A percentile compares a stretch with the other conserved stretches of the same genome.
Evolutionary conservation across 208 protist species (phyloP).

Genomic region (Trypanosoma caninum): DNA sequence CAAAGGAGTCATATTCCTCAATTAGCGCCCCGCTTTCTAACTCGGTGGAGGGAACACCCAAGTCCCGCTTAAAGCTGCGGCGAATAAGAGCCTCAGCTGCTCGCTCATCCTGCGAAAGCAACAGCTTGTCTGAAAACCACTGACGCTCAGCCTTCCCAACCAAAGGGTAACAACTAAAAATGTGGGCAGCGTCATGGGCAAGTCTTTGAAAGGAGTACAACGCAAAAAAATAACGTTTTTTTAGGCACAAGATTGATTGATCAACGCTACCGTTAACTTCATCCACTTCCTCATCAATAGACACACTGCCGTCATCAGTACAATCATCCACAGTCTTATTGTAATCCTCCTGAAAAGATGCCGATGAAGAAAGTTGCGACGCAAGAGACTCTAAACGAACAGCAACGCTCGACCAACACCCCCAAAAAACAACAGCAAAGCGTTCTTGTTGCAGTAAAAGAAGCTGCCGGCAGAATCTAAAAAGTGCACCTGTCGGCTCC

Average conservation of each 20-base stretch:
- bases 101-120: constrained; percentile 18
- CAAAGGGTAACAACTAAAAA: constrained; percentile 36
- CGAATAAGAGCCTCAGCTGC: constrained; percentile 46
- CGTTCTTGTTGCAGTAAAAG: constrained; percentile 2
- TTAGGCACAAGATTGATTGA: constrained; percentile 5
- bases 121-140: constrained; percentile 45
- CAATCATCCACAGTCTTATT: not conserved
- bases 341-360: not conserved
- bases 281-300: not conserved
- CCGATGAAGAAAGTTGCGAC: not conserved
- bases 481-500: not conserved
- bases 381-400: constrained; percentile 18
- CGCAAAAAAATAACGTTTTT: constrained; percentile 14
- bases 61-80: constrained; percentile 66
- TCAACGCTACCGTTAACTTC: constrained; percentile 2
- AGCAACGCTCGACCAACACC: constrained; percentile 16
- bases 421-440: constrained; percentile 26
- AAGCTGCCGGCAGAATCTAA: constrained; percentile 3
- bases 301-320: not conserved
- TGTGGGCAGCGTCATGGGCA: constrained; percentile 39
- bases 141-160: constrained; percentile 44
- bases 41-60: constrained; percentile 34
- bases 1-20: constrained; percentile 55
- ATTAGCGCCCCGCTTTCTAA: constrained; percentile 23
- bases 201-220: constrained; percentile 48